phyloP scores from a whole-genome alignment of 2,329 filamentous ascomycete species.

The Phialophora verrucosa region DNA sequence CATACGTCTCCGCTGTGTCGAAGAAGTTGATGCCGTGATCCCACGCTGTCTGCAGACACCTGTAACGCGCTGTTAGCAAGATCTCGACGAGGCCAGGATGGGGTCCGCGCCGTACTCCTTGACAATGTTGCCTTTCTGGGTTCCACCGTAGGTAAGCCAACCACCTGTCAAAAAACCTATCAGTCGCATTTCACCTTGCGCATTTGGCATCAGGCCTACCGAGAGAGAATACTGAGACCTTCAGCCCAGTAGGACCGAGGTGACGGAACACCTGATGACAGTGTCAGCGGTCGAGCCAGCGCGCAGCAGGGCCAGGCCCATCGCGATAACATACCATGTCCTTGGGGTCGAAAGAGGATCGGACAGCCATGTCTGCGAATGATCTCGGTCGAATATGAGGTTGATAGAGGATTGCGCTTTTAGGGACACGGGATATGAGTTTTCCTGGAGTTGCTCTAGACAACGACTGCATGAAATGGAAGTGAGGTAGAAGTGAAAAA shows the following conservation, averaged over 20 bases:
- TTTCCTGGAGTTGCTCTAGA: slow-evolving; percentile 3
- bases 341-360: slow-evolving; percentile 36
- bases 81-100: not conserved
- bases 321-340: slow-evolving; percentile 31
- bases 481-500: slow-evolving; percentile 8
- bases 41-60: slow-evolving; percentile 60
- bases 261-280: slow-evolving; percentile 59
- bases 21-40: slow-evolving; percentile 64
- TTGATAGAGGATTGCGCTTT: slow-evolving; percentile 5
- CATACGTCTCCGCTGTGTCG: slow-evolving; percentile 63
- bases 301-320: not conserved
- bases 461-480: slow-evolving; percentile 3
- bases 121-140: slow-evolving; percentile 65
- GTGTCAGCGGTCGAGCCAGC: slow-evolving; percentile 5
- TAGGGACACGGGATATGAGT: slow-evolving; percentile 4
- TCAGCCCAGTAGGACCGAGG: slow-evolving; percentile 71
- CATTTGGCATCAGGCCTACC: slow-evolving; percentile 42
- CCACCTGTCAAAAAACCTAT: slow-evolving; percentile 40
- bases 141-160: slow-evolving; percentile 58
- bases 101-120: slow-evolving; percentile 54
- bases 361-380: slow-evolving; percentile 32
- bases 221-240: slow-evolving; percentile 74
- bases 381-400: slow-evolving; percentile 6
- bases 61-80: slow-evolving; percentile 23
- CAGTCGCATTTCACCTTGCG: not conserved